Conservation (phyloP, 2,329 filamentous ascomycete species). For the Aspergillus novofumigatus region DNA sequence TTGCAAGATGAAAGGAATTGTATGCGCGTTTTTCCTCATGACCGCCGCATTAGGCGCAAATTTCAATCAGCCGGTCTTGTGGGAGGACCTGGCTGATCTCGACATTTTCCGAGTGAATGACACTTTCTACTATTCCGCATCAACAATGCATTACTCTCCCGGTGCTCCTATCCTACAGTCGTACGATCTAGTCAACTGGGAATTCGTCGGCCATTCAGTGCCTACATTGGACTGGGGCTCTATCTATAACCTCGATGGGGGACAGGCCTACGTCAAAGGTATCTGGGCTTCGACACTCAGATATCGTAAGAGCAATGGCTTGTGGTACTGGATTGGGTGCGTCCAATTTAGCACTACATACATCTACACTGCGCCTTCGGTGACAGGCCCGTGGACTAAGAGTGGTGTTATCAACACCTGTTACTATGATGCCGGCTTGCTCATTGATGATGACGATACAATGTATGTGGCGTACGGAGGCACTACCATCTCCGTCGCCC, state of each 20-base stretch:
- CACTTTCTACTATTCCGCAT: slow-evolving; percentile 53
- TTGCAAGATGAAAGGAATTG: background rate
- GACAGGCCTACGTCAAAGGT: slow-evolving; percentile 49
- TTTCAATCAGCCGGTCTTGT: slow-evolving; percentile 44
- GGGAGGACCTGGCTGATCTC: slow-evolving; percentile 53
- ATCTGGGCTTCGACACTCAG: slow-evolving; percentile 55
- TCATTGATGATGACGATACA: slow-evolving; percentile 57
- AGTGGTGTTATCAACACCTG: slow-evolving; percentile 40
- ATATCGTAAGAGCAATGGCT: slow-evolving; percentile 47
- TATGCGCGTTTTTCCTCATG: background rate
- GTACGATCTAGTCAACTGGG: slow-evolving; percentile 53
- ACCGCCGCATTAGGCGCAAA: background rate
- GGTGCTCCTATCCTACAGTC: slow-evolving; percentile 55
- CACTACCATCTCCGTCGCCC: slow-evolving; percentile 47
- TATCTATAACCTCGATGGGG: slow-evolving; percentile 47
- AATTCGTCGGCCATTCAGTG: slow-evolving; percentile 44
- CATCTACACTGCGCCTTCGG: slow-evolving; percentile 47
- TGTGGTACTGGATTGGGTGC: slow-evolving; percentile 58
- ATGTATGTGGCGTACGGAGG: slow-evolving; percentile 57
- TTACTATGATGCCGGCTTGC: slow-evolving; percentile 55
- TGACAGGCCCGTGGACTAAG: slow-evolving; percentile 44
- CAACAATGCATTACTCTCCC: slow-evolving; percentile 54
- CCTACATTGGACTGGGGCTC: slow-evolving; percentile 45
- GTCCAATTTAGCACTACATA: slow-evolving; percentile 50
- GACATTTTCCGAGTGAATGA: slow-evolving; percentile 51